Evolutionary conservation across 768 basidiomycete genomes (phyloP), one percentile per base, ranked within the genome.

Genomic region (Calocybe indica): DNA sequence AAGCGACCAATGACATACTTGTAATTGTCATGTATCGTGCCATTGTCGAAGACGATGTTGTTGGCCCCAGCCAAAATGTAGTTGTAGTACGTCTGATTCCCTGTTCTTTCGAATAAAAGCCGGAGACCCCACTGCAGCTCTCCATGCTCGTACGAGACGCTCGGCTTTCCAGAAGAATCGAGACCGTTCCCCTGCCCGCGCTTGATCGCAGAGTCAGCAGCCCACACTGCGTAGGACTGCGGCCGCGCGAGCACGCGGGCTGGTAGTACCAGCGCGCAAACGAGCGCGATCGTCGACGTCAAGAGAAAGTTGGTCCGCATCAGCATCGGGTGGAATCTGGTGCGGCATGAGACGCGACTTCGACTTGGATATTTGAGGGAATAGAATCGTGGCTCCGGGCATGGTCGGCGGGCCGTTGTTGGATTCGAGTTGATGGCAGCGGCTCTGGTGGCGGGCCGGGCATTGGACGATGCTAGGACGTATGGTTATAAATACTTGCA

Each of bases 181-280:
- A 71, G 56, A 4, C 73, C 72, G 54, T 74, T 69, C 2, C 73
- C 73, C 56, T 76, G 73, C 1, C 62, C 61, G 6, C 73, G 67
- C 34, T 60, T 54, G 45, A 75, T 74, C 2, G 64, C 70, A 5
- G 73, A 75, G 45, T 74, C 70, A 10, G 71, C 73, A 14, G 71
- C 70, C 72, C 72, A 76, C 2, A 65, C 58, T 9, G 72, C 70
- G 43, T 74, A 71, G 5, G 73, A 74, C 6, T 50, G 36, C 13
- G 67, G 69, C 2, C 64, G 58, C 5, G 67, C 67, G 9, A 47
- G 15, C 13, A 39, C 52, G 22, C 33, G 22, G 4, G 22, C 22
- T 22, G 22, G 22, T 22, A 12, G 22, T 22, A 12, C 13, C 31
- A 42, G 33, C 13, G 40, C 22, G 4, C 22, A 22, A 22, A 22